Percentiles rank a stretch among this genome's conserved stretches.
Conservation (phyloP, 2,329 filamentous ascomycete species). For the Scedosporium boydii region DNA sequence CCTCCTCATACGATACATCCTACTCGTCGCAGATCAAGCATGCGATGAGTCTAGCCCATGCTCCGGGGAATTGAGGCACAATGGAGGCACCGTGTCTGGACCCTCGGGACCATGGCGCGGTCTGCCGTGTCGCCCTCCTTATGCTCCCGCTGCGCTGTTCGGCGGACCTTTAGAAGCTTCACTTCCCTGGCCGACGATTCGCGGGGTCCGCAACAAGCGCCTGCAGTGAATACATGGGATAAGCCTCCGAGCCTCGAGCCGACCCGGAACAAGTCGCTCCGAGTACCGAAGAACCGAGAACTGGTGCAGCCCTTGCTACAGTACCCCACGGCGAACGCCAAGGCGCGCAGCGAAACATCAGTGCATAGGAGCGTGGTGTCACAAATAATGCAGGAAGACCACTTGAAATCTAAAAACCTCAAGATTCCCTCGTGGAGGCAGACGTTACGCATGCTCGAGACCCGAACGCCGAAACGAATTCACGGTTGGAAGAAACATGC, state of each 20-base stretch:
- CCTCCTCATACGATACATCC: neutral
- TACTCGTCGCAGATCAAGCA: neutral
- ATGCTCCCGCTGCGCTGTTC: neutral
- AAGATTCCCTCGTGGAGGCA: slow-evolving; percentile 23
- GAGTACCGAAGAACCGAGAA: slow-evolving; percentile 2
- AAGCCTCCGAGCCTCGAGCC: neutral
- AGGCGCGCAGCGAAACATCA: neutral
- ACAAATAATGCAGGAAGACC: slow-evolving; percentile 4
- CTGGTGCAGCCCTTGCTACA: neutral
- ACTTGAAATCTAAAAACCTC: neutral
- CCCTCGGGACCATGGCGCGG: slow-evolving; percentile 3
- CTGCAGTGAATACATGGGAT: neutral
- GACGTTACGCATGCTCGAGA: slow-evolving; percentile 27
- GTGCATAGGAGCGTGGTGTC: slow-evolving; percentile 1
- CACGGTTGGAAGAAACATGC: slow-evolving; percentile 21
- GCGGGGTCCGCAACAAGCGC: neutral
- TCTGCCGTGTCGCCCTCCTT: slow-evolving; percentile 4
- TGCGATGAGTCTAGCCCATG: slow-evolving; percentile 5
- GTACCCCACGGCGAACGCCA: slow-evolving; percentile 5
- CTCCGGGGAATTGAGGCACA: slow-evolving; percentile 7
- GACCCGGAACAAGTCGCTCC: neutral
- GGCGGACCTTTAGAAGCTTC: neutral
- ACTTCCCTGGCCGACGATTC: neutral
- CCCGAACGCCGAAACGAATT: slow-evolving; percentile 23
- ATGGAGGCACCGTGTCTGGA: slow-evolving; percentile 6